These are phyloP conservation scores for Schizochytrium sp. DNA, from an alignment of 108 stramenopile genomes.

Conservation along the genomic window DNA sequence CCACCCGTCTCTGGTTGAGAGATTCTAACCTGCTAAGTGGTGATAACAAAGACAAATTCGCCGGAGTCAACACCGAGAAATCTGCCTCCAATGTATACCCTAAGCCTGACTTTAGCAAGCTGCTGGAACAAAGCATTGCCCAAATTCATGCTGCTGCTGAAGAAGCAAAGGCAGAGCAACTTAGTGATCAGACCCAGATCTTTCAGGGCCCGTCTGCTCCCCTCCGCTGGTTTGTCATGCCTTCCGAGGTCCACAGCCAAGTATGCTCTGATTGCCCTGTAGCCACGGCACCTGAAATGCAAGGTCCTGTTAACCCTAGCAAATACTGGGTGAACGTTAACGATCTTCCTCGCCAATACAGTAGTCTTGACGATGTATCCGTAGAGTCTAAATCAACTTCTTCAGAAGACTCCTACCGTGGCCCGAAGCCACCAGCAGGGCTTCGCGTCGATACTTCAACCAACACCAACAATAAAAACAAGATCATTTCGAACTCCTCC, in stretches of 20 bases:
- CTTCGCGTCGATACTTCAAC: too few relatives aligned
- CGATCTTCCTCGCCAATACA: too few relatives aligned
- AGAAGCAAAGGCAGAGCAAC: neutral
- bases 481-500: too few relatives aligned
- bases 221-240: conserved; percentile 47
- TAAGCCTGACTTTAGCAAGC: neutral
- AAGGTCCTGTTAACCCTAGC: too few relatives aligned
- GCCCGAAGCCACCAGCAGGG: too few relatives aligned
- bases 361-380: too few relatives aligned
- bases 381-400: too few relatives aligned
- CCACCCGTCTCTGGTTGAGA: conserved; percentile 21
- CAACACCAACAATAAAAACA: too few relatives aligned
- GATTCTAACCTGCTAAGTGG: conserved; percentile 18
- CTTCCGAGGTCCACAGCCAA: conserved; percentile 1
- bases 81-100: neutral
- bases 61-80: neutral
- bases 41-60: neutral
- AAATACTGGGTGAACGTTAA: too few relatives aligned
- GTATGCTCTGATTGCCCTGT: too few relatives aligned
- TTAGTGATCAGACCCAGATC: conserved; percentile 36
- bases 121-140: neutral
- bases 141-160: neutral
- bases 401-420: too few relatives aligned
- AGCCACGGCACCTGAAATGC: too few relatives aligned
- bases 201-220: neutral